Evolutionary conservation across 129 eudicot species (phyloP).

Genomic region (Arctium minus): DNA sequence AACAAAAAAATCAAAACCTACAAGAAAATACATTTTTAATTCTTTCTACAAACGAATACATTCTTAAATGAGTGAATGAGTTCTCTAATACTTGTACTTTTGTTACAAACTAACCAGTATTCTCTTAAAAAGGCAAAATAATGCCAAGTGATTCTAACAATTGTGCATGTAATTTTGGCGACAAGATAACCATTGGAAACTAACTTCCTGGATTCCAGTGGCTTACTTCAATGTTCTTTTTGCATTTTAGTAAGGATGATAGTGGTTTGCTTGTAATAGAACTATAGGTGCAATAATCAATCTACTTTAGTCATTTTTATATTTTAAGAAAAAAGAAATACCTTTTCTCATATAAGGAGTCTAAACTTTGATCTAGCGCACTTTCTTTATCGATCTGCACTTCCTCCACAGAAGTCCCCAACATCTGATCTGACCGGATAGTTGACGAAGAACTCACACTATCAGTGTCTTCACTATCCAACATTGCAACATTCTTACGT

Average conservation of each 20-base stretch:
- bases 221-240: neutral
- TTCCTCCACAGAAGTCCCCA: conserved; percentile 44
- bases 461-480: conserved; percentile 78
- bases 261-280: neutral
- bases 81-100: neutral
- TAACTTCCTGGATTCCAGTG: neutral
- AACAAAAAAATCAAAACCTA: too few relatives aligned
- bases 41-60: too few relatives aligned
- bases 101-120: neutral
- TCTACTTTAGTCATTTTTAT: neutral
- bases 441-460: conserved; percentile 82
- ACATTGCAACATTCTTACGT: conserved; percentile 73
- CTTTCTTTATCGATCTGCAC: conserved; percentile 59
- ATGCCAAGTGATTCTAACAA: too few relatives aligned
- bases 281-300: neutral
- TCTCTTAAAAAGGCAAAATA: neutral
- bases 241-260: neutral
- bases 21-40: too few relatives aligned
- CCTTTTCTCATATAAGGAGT: conserved; percentile 89
- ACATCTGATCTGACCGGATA: conserved; percentile 38
- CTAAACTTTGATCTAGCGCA: conserved; percentile 69
- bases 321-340: neutral
- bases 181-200: neutral
- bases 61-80: too few relatives aligned
- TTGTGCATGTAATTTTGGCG: too few relatives aligned